phyloP scores from a whole-genome alignment of 2,329 filamentous ascomycete genomes.

The Celoporthe dispersa region DNA sequence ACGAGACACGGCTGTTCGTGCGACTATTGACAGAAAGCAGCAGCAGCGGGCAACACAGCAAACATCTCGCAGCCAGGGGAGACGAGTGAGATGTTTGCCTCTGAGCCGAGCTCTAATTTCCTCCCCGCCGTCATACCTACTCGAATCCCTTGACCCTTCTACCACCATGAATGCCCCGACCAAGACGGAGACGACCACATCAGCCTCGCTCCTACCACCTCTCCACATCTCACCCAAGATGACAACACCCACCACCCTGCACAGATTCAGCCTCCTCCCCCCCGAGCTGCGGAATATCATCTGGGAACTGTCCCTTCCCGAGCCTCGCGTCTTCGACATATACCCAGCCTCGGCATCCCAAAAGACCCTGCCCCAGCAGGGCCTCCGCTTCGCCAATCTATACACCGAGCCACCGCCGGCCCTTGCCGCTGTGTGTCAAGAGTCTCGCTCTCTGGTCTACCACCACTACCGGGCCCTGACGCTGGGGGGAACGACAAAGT shows the following conservation, averaged over 20 bases:
- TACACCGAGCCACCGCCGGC: constrained; percentile 50
- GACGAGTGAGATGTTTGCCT: neutral
- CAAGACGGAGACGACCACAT: neutral
- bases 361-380: constrained; percentile 45
- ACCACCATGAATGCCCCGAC: neutral
- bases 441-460: constrained; percentile 48
- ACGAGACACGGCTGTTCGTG: constrained; percentile 6
- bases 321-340: constrained; percentile 51
- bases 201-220: neutral
- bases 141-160: neutral
- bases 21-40: neutral
- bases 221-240: neutral
- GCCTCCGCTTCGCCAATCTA: constrained; percentile 52
- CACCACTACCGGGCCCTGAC: constrained; percentile 49
- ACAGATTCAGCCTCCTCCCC: constrained; percentile 42
- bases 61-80: neutral
- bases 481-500: constrained; percentile 51
- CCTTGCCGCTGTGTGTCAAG: constrained; percentile 49
- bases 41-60: too few relatives aligned
- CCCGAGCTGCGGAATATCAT: constrained; percentile 51
- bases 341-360: constrained; percentile 50
- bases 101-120: neutral
- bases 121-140: neutral
- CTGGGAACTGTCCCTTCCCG: constrained; percentile 51
- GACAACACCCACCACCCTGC: constrained; percentile 32